Base-by-base conservation (phyloP, 495 filamentous ascomycete species). In the Aspergillus taichungensis region DNA sequence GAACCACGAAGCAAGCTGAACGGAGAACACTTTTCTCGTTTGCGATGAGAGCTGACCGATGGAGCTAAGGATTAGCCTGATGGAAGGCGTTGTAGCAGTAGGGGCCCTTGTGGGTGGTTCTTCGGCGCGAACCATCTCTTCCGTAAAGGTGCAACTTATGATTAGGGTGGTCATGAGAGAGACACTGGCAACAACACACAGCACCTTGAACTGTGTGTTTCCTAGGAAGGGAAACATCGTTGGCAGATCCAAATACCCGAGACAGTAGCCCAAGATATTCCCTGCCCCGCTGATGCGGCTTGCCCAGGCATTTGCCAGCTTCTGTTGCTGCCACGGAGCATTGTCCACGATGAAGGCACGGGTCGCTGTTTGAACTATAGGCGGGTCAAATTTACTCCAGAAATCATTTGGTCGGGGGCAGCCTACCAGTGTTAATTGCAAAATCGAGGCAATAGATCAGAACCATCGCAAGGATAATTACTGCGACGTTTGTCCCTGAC, bases 271-370 rank as follows among this genome's bases (percentile, higher is more conserved):
- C 4, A 84, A 64, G 45, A 95, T 89, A 53, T 91, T 92, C n/a
- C 88, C 88, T 30, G 89, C 66, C 28, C 88, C 88, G 7, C 79
- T 78, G 35, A 87, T 67, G 37, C 87, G 76, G 50, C 82, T 83
- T 33, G 85, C 86, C 87, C 86, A 88, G 10, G 86, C 82, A 61
- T 92, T 94, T 13, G 88, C 86, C n/a, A 78, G 65, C 60, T 90
- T 83, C 68, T 94, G 87, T 59, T 95, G 88, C 53, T 94, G 88
- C 0, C 83, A 76, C 3, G 88, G 88, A 13, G 84, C 83, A 47
- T 85, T 87, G 54, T 95, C 88, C 9, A 95, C 83, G 43, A 94
- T 88, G 51, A 89, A 94, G 8, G 87, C 86, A 50, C 88, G 73
- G 59, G 90, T 83, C 0, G 75, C 85, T 27, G 87, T 87, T 74